Evolutionary conservation across 106 monocot species (phyloP).

Genomic region (Dioscorea alata): DNA sequence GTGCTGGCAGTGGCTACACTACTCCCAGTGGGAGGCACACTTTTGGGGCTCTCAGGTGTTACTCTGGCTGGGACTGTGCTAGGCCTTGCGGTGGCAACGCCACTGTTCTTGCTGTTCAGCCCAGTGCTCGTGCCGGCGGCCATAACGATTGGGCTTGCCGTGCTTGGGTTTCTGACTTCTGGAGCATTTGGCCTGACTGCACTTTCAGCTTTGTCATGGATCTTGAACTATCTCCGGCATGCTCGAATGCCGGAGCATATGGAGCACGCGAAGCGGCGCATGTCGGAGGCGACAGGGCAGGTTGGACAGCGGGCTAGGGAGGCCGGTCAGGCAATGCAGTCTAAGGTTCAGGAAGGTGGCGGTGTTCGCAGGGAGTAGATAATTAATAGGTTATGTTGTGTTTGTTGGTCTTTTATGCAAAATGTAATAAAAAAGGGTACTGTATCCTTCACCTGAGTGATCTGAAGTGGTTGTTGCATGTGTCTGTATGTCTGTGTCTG

Average conservation of each 20-base stretch:
- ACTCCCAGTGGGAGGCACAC: constrained; percentile 54
- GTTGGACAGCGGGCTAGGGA: constrained; percentile 11
- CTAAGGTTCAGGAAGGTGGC: background rate
- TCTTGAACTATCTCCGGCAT: constrained; percentile 17
- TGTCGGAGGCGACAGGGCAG: constrained; percentile 10
- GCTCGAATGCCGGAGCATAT: constrained; percentile 11
- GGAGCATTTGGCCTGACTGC: constrained; percentile 48
- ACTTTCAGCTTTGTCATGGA: constrained; percentile 33
- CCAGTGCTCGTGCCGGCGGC: constrained; percentile 48
- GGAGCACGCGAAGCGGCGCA: constrained; percentile 16
- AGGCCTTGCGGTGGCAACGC: constrained; percentile 29
- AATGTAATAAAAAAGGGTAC: background rate
- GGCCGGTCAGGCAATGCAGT: background rate
- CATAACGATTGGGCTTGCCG: constrained; percentile 26
- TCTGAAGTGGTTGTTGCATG: background rate
- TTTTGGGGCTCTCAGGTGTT: constrained; percentile 34
- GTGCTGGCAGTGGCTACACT: constrained; percentile 36
- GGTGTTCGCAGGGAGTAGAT: no score
- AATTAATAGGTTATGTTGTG: background rate
- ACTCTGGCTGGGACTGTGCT: constrained; percentile 35
- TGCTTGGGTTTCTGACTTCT: constrained; percentile 43
- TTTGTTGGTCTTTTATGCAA: background rate
- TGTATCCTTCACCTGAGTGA: background rate
- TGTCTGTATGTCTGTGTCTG: no score
- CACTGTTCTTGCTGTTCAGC: constrained; percentile 51